Conservation (phyloP, 2,329 filamentous ascomycete species). For the Botrytis elliptica region DNA sequence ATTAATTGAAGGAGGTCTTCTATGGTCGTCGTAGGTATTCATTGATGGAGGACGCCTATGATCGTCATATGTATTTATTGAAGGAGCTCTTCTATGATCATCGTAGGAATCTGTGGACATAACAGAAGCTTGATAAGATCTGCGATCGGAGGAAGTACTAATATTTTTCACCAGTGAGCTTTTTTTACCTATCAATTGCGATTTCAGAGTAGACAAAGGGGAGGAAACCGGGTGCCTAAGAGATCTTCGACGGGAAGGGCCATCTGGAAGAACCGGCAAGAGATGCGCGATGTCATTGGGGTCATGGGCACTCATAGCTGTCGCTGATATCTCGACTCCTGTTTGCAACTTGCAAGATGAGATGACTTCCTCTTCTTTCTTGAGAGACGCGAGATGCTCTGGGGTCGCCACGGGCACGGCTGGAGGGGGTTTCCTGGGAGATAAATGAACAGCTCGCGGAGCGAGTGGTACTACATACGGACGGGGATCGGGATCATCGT, state of each 20-base stretch:
- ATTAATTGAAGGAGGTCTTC: not conserved
- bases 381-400: constrained; percentile 41
- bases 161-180: constrained; percentile 33
- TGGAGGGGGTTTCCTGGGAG: constrained; percentile 27
- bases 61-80: constrained; percentile 8
- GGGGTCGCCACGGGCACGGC: constrained; percentile 41
- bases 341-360: constrained; percentile 37
- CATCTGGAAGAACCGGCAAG: constrained; percentile 53
- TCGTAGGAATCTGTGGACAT: constrained; percentile 44
- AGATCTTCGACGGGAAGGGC: constrained; percentile 46
- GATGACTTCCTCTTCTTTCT: constrained; percentile 42
- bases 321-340: constrained; percentile 33
- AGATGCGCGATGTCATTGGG: constrained; percentile 41
- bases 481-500: constrained; percentile 54
- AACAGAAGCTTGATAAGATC: constrained; percentile 50
- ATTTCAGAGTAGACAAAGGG: constrained; percentile 35
- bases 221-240: constrained; percentile 39
- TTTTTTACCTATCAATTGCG: constrained; percentile 26
- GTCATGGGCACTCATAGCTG: constrained; percentile 7
- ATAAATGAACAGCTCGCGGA: constrained; percentile 29
- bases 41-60: not conserved
- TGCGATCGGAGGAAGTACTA: constrained; percentile 39
- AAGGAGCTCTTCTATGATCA: constrained; percentile 7
- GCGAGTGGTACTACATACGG: constrained; percentile 52
- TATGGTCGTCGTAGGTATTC: constrained; percentile 1